These are phyloP conservation scores for Tuber aestivum DNA, from an alignment of 495 filamentous ascomycete genomes.

Conservation along the genomic window DNA sequence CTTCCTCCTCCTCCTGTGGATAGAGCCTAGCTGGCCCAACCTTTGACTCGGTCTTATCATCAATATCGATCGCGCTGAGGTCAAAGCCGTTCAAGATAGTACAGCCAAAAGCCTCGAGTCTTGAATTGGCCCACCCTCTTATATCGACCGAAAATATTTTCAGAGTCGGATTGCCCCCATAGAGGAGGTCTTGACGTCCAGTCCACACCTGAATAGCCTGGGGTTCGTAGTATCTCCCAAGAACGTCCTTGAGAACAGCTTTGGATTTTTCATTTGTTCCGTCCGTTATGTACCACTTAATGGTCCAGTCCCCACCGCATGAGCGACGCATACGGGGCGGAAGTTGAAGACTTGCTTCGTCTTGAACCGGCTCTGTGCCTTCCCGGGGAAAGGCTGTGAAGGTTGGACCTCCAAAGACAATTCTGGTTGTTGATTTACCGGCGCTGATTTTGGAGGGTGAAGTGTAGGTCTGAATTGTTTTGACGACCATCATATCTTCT, in stretches of 20 bases:
- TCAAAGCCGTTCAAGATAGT: background rate
- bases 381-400: constrained; percentile 31
- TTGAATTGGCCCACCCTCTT: constrained; percentile 1
- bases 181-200: constrained; percentile 1
- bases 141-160: background rate
- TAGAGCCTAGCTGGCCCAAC: background rate
- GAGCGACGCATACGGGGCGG: constrained; percentile 34
- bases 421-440: constrained; percentile 16
- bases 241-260: constrained; percentile 19
- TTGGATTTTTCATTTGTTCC: constrained; percentile 10
- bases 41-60: background rate
- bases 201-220: constrained; percentile 34
- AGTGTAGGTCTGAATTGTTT: constrained; percentile 28
- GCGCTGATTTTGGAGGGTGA: constrained; percentile 6
- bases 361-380: constrained; percentile 9
- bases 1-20: background rate
- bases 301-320: constrained; percentile 14
- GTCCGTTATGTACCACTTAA: constrained; percentile 30
- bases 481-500: constrained; percentile 37
- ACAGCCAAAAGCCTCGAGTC: background rate
- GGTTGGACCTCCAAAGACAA: constrained; percentile 23
- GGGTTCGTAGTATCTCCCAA: constrained; percentile 39
- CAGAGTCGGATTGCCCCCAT: background rate
- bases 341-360: constrained; percentile 14
- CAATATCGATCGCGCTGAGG: background rate